Evolutionary conservation across 1,284 basidiomycete genomes (phyloP).

Genomic region (Anthracocystis panici-leucophaei): DNA sequence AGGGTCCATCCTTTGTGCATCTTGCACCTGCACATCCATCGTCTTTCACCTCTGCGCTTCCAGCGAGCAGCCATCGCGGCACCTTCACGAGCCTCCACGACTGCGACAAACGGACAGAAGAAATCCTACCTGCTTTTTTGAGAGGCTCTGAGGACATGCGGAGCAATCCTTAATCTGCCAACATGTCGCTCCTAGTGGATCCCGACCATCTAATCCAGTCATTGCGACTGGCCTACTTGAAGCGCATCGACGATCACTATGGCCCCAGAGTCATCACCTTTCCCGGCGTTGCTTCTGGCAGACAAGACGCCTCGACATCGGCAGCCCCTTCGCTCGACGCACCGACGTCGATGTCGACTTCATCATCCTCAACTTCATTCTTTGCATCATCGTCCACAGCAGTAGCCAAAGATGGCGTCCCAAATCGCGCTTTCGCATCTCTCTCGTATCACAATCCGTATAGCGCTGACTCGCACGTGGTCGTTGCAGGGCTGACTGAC

Average conservation of each 20-base stretch:
- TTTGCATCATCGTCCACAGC: constrained; percentile 24
- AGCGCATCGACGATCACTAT: constrained; percentile 59
- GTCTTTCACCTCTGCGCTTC: constrained; percentile 5
- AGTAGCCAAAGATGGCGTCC: constrained; percentile 4
- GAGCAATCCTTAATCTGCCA: not conserved
- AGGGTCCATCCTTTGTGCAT: constrained; percentile 33
- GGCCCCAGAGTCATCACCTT: constrained; percentile 60
- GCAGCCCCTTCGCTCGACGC: not conserved
- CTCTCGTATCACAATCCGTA: constrained; percentile 17
- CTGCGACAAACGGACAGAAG: not conserved
- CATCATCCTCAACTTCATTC: constrained; percentile 27
- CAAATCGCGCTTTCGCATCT: constrained; percentile 1
- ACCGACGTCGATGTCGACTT: constrained; percentile 14
- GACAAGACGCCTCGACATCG: constrained; percentile 7
- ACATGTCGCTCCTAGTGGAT: constrained; percentile 53
- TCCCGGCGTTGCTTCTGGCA: constrained; percentile 22
- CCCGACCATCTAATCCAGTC: constrained; percentile 59
- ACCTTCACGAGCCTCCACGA: not conserved
- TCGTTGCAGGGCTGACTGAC: constrained; percentile 48
- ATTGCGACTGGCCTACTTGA: constrained; percentile 59
- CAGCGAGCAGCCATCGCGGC: not conserved
- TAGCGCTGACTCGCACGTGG: constrained; percentile 49
- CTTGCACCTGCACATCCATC: not conserved
- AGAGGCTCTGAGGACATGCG: not conserved
- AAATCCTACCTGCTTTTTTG: not conserved